phyloP scores from a whole-genome alignment of 169 alveolate species.

The Plasmodium gonderi region DNA sequence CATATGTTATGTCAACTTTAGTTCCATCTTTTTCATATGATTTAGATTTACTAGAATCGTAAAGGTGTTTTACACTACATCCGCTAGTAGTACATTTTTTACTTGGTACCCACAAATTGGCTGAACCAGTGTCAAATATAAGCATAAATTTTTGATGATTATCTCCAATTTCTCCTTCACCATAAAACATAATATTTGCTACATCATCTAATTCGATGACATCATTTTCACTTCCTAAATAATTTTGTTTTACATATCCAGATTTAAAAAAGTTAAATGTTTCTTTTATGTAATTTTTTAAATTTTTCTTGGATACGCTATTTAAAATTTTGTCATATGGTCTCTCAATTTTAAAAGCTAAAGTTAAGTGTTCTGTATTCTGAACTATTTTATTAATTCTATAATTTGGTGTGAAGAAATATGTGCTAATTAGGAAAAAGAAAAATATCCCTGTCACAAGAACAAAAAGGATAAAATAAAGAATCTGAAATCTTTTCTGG shows the following conservation, averaged over 20 bases:
- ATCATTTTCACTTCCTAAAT: constrained; percentile 47
- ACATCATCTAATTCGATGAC: constrained; percentile 50
- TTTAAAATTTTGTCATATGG: constrained; percentile 38
- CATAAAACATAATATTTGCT: constrained; percentile 36
- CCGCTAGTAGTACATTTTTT: constrained; percentile 63
- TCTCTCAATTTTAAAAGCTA: constrained; percentile 41
- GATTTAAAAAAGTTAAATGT: constrained; percentile 15
- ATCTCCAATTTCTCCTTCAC: constrained; percentile 56
- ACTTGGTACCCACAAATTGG: constrained; percentile 87
- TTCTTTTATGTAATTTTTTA: constrained; percentile 28
- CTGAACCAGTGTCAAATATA: constrained; percentile 85
- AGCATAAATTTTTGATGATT: constrained; percentile 35
- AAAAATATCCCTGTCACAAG: constrained; percentile 22
- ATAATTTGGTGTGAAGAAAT: background rate
- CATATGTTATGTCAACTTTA: constrained; percentile 79
- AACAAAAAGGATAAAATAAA: constrained; percentile 33
- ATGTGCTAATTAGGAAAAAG: constrained; percentile 25
- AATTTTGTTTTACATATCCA: constrained; percentile 5
- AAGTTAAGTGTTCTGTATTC: constrained; percentile 20
- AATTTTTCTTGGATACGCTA: constrained; percentile 9
- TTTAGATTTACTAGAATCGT: constrained; percentile 76
- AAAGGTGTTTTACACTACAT: constrained; percentile 80
- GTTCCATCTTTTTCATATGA: constrained; percentile 81
- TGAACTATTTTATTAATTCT: constrained; percentile 11
- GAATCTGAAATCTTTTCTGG: constrained; percentile 43